phyloP scores from a whole-genome alignment of 495 filamentous ascomycete genomes.

The Jackrogersella minutella region DNA sequence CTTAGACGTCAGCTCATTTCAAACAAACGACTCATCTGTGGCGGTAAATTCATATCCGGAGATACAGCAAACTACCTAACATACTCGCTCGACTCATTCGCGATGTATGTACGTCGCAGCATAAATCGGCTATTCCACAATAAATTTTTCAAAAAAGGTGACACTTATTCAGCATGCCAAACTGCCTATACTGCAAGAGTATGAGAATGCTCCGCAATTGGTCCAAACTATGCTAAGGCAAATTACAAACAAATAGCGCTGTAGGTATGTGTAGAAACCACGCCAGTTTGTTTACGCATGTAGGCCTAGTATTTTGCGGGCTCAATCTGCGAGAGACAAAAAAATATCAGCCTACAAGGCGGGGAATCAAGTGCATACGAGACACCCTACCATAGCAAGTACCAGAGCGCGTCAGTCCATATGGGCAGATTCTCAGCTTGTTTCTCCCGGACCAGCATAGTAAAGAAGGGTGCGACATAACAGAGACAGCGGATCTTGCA shows the following conservation, averaged over 20 bases:
- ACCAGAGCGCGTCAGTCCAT: constrained; percentile 31
- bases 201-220: constrained; percentile 23
- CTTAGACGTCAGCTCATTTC: constrained; percentile 33
- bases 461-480: constrained; percentile 37
- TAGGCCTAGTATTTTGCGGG: constrained; percentile 9
- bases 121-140: constrained; percentile 9
- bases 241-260: constrained; percentile 26
- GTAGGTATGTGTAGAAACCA: constrained; percentile 12
- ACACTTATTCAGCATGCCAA: constrained; percentile 21
- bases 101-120: not conserved
- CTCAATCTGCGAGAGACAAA: constrained; percentile 24
- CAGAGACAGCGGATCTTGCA: constrained; percentile 40
- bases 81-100: not conserved
- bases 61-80: constrained; percentile 25
- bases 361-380: constrained; percentile 12
- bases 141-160: too few species aligned
- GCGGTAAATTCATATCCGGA: constrained; percentile 26
- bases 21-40: constrained; percentile 24
- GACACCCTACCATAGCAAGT: constrained; percentile 7
- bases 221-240: constrained; percentile 25
- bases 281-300: constrained; percentile 9
- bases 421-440: constrained; percentile 36
- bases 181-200: constrained; percentile 19
- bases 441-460: constrained; percentile 26
- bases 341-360: constrained; percentile 6